Evolutionary conservation across 108 stramenopile genomes (phyloP), one percentile per base, ranked within the genome.

Genomic region (Chaetoceros muelleri): DNA sequence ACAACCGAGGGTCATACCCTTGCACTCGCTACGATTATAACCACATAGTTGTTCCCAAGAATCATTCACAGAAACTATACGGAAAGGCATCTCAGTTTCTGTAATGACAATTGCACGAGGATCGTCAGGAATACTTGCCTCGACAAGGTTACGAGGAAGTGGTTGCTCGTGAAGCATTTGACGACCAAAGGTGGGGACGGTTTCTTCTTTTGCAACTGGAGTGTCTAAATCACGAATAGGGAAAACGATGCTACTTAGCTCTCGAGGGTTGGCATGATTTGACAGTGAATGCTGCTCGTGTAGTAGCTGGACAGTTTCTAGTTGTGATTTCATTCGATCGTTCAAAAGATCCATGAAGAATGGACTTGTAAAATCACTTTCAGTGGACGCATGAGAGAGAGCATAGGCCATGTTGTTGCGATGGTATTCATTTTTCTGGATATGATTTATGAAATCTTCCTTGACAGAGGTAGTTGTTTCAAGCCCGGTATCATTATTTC

Each of bases 21-120:
- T 47, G 24, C 74, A 69, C 59, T 86, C 84, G 1, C 65, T 63
- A 28, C 61, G 73, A 0, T 62, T 58, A 57, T 77, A 86, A 24
- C 82, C 84, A 64, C 84, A 90, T 13, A 90, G 66, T 17, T 53
- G 44, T 51, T 78, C 82, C 88, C 88, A 90, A 3, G 81, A 73
- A 21, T 56, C 26, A 52, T 90, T 90, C 1, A 90, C 88, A 29
- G 76, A 54, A 31, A 72, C 73, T 26, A 90, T 75, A n/a, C 58
- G 54, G 57, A 76, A 90, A 2, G 88, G 88, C 21, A 21, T 49
- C 5, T 58, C 59, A 5, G 57, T 61, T 51, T 84, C 79, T 2
- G 88, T 90, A 24, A 90, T 55, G 1, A 86, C 82, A 45, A 85
- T 78, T 3, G 87, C 84, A 25, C 80, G 66, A 13, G 40, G 8